phyloP scores from a whole-genome alignment of 345 rosid genomes.

The Microthlaspi erraticum region DNA sequence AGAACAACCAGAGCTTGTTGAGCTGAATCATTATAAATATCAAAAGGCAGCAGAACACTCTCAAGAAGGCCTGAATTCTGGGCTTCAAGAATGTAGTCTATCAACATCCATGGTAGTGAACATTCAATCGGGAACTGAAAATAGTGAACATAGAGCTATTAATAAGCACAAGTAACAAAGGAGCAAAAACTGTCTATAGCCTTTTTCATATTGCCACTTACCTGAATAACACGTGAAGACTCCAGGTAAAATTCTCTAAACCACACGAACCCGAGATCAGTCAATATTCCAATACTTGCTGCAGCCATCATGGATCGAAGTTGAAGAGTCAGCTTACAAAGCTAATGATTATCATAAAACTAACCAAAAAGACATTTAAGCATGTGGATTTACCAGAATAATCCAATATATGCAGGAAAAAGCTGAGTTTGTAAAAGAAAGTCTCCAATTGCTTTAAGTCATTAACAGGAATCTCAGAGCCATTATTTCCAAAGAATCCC shows the following conservation, averaged over 20 bases:
- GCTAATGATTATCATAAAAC: slow-evolving; percentile 13
- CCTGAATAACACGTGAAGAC: slow-evolving; percentile 99
- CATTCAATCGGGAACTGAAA: slow-evolving; percentile 95
- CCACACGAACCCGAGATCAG: slow-evolving; percentile 98
- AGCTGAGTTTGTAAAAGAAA: slow-evolving; percentile 97
- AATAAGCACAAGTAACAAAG: slow-evolving; percentile 26
- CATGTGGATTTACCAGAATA: slow-evolving; percentile 68
- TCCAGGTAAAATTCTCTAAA: slow-evolving; percentile 99
- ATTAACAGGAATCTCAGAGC: slow-evolving; percentile 94
- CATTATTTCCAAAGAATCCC: slow-evolving; percentile 96
- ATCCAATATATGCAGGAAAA: slow-evolving; percentile 95
- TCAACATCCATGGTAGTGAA: slow-evolving; percentile 99
- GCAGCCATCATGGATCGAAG: slow-evolving; percentile 51
- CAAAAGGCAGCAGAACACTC: slow-evolving; percentile 92
- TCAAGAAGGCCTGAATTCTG: slow-evolving; percentile 88
- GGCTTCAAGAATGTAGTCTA: slow-evolving; percentile 84
- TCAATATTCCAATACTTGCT: slow-evolving; percentile 80
- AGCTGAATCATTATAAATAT: slow-evolving; percentile 97
- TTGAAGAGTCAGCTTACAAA: slow-evolving; percentile 22
- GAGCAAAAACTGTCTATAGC: slow-evolving; percentile 1
- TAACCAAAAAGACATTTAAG: slow-evolving; percentile 3
- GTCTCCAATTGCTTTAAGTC: slow-evolving; percentile 94
- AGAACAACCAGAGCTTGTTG: slow-evolving; percentile 90
- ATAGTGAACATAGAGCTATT: slow-evolving; percentile 13
- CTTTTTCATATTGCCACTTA: slow-evolving; percentile 36